Conservation (phyloP, 2,329 filamentous ascomycete genomes). For the Polytolypa hystricis region DNA sequence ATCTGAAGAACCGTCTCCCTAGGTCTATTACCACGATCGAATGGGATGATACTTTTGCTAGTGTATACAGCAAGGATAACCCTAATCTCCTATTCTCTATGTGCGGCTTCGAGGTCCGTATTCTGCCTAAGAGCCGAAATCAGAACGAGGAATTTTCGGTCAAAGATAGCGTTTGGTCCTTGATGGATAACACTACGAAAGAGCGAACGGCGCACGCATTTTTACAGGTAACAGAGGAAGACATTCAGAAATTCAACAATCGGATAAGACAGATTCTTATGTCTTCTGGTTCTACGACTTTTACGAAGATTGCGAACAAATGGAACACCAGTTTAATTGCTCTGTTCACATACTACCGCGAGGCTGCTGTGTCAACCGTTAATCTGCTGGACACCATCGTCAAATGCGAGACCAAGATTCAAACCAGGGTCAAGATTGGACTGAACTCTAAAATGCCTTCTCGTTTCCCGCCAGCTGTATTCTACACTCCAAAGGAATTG, state of each 20-base stretch:
- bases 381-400: conserved; percentile 93
- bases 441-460: conserved; percentile 99
- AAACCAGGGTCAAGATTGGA: conserved; percentile 96
- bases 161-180: conserved; percentile 96
- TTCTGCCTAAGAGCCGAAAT: conserved; percentile 89
- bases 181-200: conserved; percentile 93
- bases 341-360: conserved; percentile 95
- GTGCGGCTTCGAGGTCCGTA: conserved; percentile 94
- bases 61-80: conserved; percentile 96
- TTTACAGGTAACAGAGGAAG: conserved; percentile 92
- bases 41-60: conserved; percentile 97
- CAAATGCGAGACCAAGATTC: conserved; percentile 99
- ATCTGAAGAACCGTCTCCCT: conserved; percentile 91
- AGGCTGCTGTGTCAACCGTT: conserved; percentile 92
- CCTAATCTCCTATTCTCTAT: conserved; percentile 95
- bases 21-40: conserved; percentile 94
- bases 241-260: conserved; percentile 98
- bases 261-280: conserved; percentile 96
- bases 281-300: conserved; percentile 98
- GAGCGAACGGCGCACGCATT: conserved; percentile 96
- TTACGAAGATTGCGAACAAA: conserved; percentile 99
- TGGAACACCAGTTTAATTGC: conserved; percentile 98
- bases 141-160: conserved; percentile 92
- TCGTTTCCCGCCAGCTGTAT: conserved; percentile 93
- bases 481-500: conserved; percentile 96